phyloP scores from a whole-genome alignment of 2,329 filamentous ascomycete genomes.

The Stylonectria norvegica region DNA sequence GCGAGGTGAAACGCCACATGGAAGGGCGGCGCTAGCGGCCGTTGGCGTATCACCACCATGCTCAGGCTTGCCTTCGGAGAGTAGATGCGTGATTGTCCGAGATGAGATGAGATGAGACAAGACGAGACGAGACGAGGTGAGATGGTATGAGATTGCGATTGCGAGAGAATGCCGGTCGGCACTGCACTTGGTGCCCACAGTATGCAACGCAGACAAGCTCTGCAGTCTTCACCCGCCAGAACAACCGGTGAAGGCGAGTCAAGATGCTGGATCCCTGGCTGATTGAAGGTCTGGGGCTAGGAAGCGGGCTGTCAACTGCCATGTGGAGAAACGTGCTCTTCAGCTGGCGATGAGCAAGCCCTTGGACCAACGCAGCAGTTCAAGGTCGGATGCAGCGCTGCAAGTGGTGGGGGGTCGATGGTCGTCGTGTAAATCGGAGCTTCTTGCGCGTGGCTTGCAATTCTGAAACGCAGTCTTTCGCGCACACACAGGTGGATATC shows the following conservation, averaged over 20 bases:
- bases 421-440: too few relatives aligned
- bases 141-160: not conserved
- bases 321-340: slow-evolving; percentile 11
- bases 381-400: too few relatives aligned
- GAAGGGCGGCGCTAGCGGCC: slow-evolving; percentile 24
- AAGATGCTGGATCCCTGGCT: slow-evolving; percentile 11
- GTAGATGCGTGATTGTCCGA: slow-evolving; percentile 2
- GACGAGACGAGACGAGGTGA: not conserved
- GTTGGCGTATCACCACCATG: slow-evolving; percentile 14
- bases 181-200: too few relatives aligned
- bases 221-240: not conserved
- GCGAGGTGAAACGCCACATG: slow-evolving; percentile 22
- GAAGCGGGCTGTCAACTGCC: slow-evolving; percentile 6
- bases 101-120: slow-evolving; percentile 4
- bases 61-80: slow-evolving; percentile 1
- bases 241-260: slow-evolving; percentile 6
- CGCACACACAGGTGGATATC: too few relatives aligned
- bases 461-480: too few relatives aligned
- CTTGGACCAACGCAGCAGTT: too few relatives aligned
- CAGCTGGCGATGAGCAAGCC: slow-evolving; percentile 16
- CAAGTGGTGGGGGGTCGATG: too few relatives aligned
- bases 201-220: too few relatives aligned
- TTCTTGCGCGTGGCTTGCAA: too few relatives aligned
- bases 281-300: slow-evolving; percentile 1
- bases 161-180: too few relatives aligned